Conservation (phyloP, 805 yeast species). For the Clavispora phyllophila region DNA sequence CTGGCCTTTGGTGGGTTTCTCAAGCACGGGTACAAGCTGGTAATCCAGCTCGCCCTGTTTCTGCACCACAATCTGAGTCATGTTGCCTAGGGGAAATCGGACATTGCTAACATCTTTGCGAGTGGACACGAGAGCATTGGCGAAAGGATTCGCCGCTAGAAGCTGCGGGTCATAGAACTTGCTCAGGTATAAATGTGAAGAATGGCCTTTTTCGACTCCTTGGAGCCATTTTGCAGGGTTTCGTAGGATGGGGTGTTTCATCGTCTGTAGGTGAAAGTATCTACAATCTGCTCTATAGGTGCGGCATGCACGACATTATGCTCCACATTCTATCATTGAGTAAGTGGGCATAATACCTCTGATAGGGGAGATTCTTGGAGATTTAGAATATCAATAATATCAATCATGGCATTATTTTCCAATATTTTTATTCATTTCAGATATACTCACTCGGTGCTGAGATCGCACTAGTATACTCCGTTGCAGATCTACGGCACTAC, state of each 20-base stretch:
- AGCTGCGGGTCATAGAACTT: constrained; percentile 15
- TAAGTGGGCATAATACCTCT: no score
- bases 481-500: no score
- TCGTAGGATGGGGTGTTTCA: constrained; percentile 26
- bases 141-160: constrained; percentile 25
- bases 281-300: neutral
- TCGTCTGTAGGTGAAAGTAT: neutral
- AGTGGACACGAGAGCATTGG: constrained; percentile 19
- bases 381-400: no score
- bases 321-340: no score
- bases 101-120: constrained; percentile 19
- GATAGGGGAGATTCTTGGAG: no score
- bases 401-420: no score
- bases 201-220: constrained; percentile 16
- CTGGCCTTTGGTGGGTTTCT: constrained; percentile 11
- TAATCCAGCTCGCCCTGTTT: constrained; percentile 1
- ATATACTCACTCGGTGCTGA: no score
- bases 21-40: constrained; percentile 15
- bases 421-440: no score
- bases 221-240: constrained; percentile 28
- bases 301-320: neutral
- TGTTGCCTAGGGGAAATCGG: constrained; percentile 26
- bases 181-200: constrained; percentile 15
- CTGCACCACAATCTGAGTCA: constrained; percentile 17
- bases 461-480: no score